Evolutionary conservation across 176 grass and related monocot species (phyloP), one percentile per base, ranked within the genome.

Genomic region (Alloteropsis semialata): DNA sequence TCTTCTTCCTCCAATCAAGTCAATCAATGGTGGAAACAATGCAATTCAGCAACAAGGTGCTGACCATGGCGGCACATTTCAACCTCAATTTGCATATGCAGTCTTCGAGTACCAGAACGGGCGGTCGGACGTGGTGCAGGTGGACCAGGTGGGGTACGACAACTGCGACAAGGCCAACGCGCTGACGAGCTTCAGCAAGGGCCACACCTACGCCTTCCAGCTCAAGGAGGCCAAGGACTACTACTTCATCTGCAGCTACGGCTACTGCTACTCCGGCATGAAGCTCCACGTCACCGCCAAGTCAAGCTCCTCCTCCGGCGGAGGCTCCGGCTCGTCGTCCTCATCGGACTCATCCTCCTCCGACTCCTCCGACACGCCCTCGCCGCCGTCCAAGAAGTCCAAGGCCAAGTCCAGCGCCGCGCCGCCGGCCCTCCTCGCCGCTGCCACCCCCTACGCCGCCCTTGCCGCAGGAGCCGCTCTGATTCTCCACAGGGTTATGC

Each of bases 171-270:
- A 94, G 67, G 89, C 71, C 0, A 90, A 6, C 80, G 82, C 97
- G 12, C 71, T 99, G 61, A 90, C 44, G 68, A 96, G 90, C 89
- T 93, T 94, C 87, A 99, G 81, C 89, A 99, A 99, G 85, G 97
- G 97, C 0, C 56, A 54, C 57, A 87, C 65, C 89, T 96, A 94
- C 76, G 93, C 96, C 12, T 99, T 99, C 84, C 70, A 96, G 86
- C 93, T 99, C 69, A 99, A 94, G 82, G 84, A 99, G 75, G 94
- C 96, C 76, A 93, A 90, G 76, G 81, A 78, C 38, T 99, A 96
- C 87, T 99, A 94, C 87, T 99, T 99, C 89, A 94, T 99, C 87
- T 96, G 96, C 85, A 99, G 96, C 81, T 96, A 87, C 38, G 96
- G 96, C 3, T 99, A 99, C 91, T 99, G 96, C 89, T 99, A 94